Base-by-base conservation (phyloP, 495 filamentous ascomycete genomes). In the Penicillium paxilli region DNA sequence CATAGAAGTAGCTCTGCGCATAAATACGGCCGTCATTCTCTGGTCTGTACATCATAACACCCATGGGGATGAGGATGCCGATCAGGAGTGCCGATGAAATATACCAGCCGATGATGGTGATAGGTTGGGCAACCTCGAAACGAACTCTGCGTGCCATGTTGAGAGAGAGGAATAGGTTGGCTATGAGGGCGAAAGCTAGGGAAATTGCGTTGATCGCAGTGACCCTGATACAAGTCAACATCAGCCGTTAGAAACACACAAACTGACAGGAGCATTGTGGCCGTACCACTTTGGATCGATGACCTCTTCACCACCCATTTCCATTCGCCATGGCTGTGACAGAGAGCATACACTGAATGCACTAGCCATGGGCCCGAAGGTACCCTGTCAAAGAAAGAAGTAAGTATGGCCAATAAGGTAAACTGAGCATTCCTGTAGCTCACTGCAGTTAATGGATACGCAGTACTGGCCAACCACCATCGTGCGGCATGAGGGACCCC, bases 391-490 rank as follows among this genome's bases (percentile, higher is more conserved):
- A 8, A 37, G 19, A 38, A 12, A 35, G 12, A 12, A 25, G 46
- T 59, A 10, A 66, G 37, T 19, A 30, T 30, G 1, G 19, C 16
- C 2, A 41, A 47, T 8, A 42, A 10, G 4, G 23, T 8, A 52
- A 11, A 35, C 2, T 12, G 19, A 42, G 17, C 11, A 16, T 5
- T 1, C 11, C n/a, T 38, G 24, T 14, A 7, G 37, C 71, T 40
- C 66, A 74, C 74, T 23, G 91, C 89, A 24, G 91, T 75, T 60
- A 95, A 79, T 24, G 91, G 91, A 57, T 91, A 90, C 9, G 84
- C 88, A 0, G 90, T 89, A 19, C 85, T 88, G 8, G 89, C 88
- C 58, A 93, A 87, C 91, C 91, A 96, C 90, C 90, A 96, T 35
- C 85, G 84, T 52, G 59, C 66, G 44, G 52, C 51, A 51, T 80